These are phyloP conservation scores for Amanita thiersii DNA, from an alignment of 768 basidiomycete genomes.

Conservation along the genomic window DNA sequence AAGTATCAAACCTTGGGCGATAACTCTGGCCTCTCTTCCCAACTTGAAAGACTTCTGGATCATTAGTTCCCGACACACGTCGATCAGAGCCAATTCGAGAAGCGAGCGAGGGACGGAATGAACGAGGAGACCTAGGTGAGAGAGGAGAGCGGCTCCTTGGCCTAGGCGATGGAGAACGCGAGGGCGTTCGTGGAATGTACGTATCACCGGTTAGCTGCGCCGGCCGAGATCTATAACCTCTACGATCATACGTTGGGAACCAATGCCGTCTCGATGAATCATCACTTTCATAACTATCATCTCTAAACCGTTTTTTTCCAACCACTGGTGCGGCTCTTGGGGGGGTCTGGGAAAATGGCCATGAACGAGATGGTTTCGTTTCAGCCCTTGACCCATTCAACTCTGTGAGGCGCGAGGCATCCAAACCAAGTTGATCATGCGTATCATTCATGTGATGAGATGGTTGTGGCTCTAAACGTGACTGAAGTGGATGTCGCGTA, in stretches of 20 bases:
- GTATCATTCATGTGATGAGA: too few relatives aligned
- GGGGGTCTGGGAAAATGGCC: not conserved
- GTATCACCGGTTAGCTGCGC: not conserved
- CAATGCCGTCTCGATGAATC: not conserved
- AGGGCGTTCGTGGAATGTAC: not conserved
- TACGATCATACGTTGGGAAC: not conserved
- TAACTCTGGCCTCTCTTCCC: not conserved
- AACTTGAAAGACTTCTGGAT: not conserved
- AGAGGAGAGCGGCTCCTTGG: not conserved
- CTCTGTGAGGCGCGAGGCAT: not conserved
- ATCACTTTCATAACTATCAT: not conserved
- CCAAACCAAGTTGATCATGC: not conserved
- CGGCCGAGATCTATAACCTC: not conserved
- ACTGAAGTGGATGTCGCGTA: too few relatives aligned
- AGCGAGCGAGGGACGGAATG: not conserved
- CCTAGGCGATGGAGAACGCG: not conserved
- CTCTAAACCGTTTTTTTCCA: not conserved
- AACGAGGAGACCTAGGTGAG: not conserved
- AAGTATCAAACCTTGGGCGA: not conserved
- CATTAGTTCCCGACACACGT: not conserved
- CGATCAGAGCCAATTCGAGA: not conserved
- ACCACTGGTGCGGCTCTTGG: not conserved
- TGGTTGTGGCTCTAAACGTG: too few relatives aligned
- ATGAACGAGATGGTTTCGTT: conserved; percentile 4
- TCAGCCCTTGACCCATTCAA: not conserved